Base-by-base conservation (phyloP, 75 land plant genomes). In the Isoetes taiwanensis region DNA sequence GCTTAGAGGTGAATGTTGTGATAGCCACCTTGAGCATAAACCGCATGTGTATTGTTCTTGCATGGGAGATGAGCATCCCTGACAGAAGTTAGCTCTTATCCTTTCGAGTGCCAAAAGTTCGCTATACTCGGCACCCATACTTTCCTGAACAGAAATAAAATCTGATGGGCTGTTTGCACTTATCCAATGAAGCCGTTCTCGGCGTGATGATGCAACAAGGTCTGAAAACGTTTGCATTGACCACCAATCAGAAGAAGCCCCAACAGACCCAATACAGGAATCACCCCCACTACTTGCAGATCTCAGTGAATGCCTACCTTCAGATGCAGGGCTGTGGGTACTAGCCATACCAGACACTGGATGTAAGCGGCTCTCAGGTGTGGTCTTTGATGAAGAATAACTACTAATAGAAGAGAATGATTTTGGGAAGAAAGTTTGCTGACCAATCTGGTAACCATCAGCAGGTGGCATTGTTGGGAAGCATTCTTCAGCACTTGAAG, bases 1-100 rank as follows among this genome's bases (percentile, higher is more conserved):
- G 62, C 85, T 72, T 80, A 81, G 83, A 25, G 90, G 90, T 27
- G 95, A 85, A 33, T 76, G 76, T 50, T 80, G 85, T 6, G 64
- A 65, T 41, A 90, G 62, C 12, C 68, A 61, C 56, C 80, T 84
- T 12, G 77, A 76, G 64, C 97, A 91, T 23, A 83, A 54, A 2
- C 82, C 79, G 63, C 97, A 91, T 6, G 54, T 55, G 56, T 80
- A 79, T 27, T 42, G 17, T 37, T 72, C 50, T 5, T n/a, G 41
- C 21, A n/a, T 30, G 14, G 59, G 40, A n/a, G 42, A 43, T n/a
- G n/a, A n/a, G 41, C 41, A 23, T 41, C 29, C n/a, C 41, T 30
- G 40, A 41, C 48, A 29, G 39, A 54, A 60, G 17, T 31, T 12
- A 17, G 62, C 71, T 2, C 58, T 54, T 2, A 64, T 68, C 25